Evolutionary conservation across 2,329 filamentous ascomycete genomes (phyloP).

Genomic region (Cercospora brassicicola): DNA sequence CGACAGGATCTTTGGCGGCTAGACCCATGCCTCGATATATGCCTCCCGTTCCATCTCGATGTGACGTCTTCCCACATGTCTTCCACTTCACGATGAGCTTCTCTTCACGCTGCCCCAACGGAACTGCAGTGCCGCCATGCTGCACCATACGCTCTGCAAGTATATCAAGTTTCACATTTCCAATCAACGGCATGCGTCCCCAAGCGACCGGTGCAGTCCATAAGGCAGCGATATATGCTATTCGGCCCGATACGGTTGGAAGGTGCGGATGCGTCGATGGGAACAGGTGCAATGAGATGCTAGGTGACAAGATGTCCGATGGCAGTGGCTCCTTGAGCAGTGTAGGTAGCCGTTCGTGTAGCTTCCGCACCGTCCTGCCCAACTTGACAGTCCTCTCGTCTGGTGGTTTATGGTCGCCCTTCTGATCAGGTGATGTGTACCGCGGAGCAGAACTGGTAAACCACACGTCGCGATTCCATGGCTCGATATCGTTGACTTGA

Average conservation of each 20-base stretch:
- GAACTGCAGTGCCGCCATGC: constrained; percentile 49
- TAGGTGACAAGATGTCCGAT: constrained; percentile 62
- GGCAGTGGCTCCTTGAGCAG: constrained; percentile 62
- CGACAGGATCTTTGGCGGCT: constrained; percentile 49
- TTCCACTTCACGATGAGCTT: constrained; percentile 91
- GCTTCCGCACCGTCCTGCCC: constrained; percentile 60
- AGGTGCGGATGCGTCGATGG: constrained; percentile 81
- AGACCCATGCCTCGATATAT: constrained; percentile 44
- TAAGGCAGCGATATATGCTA: constrained; percentile 87
- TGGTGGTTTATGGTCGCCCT: constrained; percentile 47
- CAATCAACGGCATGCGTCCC: constrained; percentile 87
- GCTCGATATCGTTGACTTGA: constrained; percentile 34
- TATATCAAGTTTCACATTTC: constrained; percentile 85
- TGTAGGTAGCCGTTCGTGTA: constrained; percentile 64
- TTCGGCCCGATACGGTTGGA: constrained; percentile 84
- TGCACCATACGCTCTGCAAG: constrained; percentile 81
- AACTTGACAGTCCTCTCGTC: constrained; percentile 63
- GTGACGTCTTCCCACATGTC: constrained; percentile 59
- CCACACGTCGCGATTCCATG: constrained; percentile 42
- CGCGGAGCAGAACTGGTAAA: constrained; percentile 46
- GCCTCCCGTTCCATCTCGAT: constrained; percentile 45
- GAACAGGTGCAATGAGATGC: constrained; percentile 63
- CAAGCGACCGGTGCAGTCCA: constrained; percentile 97
- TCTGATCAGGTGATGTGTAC: constrained; percentile 15
- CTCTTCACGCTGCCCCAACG: constrained; percentile 57